Conservation (phyloP, 495 filamentous ascomycete genomes). For the Tetracladium marchalianum region DNA sequence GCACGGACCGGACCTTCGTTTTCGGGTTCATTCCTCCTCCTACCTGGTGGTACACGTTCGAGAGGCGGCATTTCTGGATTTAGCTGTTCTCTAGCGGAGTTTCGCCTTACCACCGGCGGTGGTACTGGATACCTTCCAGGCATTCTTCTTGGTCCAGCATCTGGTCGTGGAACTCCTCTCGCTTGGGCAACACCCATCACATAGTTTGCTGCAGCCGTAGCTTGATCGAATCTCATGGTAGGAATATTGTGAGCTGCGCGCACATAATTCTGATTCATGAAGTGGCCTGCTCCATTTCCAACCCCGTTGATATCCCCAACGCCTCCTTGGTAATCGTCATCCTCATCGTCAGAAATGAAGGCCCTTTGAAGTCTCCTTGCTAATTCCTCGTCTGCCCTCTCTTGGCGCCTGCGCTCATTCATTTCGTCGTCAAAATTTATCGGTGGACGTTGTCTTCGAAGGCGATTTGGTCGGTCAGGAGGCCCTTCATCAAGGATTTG, state of each 20-base stretch:
- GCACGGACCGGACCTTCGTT: constrained; percentile 14
- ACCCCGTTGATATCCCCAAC: constrained; percentile 27
- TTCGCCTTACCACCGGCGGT: constrained; percentile 12
- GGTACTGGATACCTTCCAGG: constrained; percentile 6
- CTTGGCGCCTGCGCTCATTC: constrained; percentile 40
- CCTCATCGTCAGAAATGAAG: constrained; percentile 30
- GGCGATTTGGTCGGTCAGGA: constrained; percentile 6
- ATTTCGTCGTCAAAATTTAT: constrained; percentile 43
- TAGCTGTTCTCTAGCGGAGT: constrained; percentile 12
- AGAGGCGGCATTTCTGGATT: constrained; percentile 2
- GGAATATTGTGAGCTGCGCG: constrained; percentile 14
- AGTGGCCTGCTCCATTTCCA: constrained; percentile 30
- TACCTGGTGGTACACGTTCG: constrained; percentile 14
- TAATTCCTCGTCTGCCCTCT: constrained; percentile 45
- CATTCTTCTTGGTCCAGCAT: constrained; percentile 5
- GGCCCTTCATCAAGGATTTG: constrained; percentile 28
- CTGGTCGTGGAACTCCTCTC: constrained; percentile 9
- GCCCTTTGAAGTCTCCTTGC: constrained; percentile 44
- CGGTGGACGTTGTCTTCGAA: constrained; percentile 24
- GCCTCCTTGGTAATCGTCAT: constrained; percentile 25
- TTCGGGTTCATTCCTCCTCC: constrained; percentile 13
- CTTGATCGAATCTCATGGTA: constrained; percentile 13
- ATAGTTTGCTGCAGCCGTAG: constrained; percentile 17
- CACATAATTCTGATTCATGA: constrained; percentile 37
- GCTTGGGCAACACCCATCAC: constrained; percentile 15